phyloP scores from a whole-genome alignment of 768 basidiomycete genomes.

The Boletus sp. region DNA sequence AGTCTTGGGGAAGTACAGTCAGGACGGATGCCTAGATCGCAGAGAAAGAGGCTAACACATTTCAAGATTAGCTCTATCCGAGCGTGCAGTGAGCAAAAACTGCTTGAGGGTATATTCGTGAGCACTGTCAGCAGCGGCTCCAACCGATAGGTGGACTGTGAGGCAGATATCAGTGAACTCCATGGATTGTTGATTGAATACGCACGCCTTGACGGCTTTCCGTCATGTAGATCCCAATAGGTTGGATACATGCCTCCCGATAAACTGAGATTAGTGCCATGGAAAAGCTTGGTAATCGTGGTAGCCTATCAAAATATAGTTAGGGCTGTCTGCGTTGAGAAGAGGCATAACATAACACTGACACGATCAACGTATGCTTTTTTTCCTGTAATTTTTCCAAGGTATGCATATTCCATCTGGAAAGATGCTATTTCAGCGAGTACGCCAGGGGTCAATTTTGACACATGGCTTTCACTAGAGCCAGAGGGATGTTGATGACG shows the following conservation, averaged over 20 bases:
- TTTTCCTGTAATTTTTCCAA: constrained; percentile 76
- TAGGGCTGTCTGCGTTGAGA: not conserved
- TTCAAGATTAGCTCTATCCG: constrained; percentile 57
- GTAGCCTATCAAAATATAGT: constrained; percentile 38
- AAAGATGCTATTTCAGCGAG: constrained; percentile 82
- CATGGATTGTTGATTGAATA: constrained; percentile 4
- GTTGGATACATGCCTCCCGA: constrained; percentile 67
- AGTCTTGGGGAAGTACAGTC: constrained; percentile 40
- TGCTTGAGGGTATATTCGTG: constrained; percentile 80
- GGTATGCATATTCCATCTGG: constrained; percentile 83
- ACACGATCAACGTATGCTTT: constrained; percentile 59
- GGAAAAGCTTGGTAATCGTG: constrained; percentile 47
- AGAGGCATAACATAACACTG: constrained; percentile 15
- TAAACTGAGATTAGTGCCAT: constrained; percentile 41
- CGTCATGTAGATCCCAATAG: constrained; percentile 51
- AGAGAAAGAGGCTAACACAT: constrained; percentile 51
- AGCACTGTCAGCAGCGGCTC: constrained; percentile 66
- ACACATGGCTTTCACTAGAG: not conserved
- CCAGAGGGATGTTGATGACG: constrained; percentile 3
- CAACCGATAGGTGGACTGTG: constrained; percentile 52
- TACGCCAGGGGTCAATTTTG: constrained; percentile 38
- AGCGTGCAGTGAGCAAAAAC: constrained; percentile 62
- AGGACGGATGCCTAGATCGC: not conserved
- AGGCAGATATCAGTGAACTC: not conserved
- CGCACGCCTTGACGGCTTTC: constrained; percentile 47